Evolutionary conservation across 768 basidiomycete species (phyloP).

Genomic region (Lactifluus subvellereus): DNA sequence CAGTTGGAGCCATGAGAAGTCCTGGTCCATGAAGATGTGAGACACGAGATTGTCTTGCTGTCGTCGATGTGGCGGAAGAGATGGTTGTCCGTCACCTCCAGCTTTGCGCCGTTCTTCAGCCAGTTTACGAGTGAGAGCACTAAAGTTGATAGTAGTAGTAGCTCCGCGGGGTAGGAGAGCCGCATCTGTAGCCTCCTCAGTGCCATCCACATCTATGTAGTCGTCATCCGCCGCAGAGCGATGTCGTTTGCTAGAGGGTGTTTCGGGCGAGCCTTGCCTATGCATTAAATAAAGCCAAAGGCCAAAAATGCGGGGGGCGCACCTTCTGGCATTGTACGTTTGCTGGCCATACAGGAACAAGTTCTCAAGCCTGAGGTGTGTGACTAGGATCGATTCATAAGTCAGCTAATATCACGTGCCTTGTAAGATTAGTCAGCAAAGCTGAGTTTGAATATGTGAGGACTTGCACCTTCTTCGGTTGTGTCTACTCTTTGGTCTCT

Average conservation of each 20-base stretch:
- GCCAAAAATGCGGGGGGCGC: not conserved
- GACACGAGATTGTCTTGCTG: conserved; percentile 75
- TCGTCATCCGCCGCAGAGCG: conserved; percentile 50
- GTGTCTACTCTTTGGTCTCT: conserved; percentile 22
- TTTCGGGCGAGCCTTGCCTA: conserved; percentile 25
- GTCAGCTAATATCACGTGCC: not conserved
- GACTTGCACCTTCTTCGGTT: conserved; percentile 1
- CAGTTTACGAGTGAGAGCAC: conserved; percentile 73
- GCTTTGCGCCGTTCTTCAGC: conserved; percentile 50
- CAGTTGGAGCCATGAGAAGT: conserved; percentile 81
- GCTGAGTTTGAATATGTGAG: conserved; percentile 22
- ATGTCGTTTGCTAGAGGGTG: conserved; percentile 35
- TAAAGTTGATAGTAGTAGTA: conserved; percentile 90
- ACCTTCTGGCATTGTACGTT: conserved; percentile 29
- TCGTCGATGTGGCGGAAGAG: conserved; percentile 58
- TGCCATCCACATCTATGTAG: conserved; percentile 49
- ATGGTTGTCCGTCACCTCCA: conserved; percentile 41
- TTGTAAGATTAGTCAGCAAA: conserved; percentile 6
- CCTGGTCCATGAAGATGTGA: conserved; percentile 77
- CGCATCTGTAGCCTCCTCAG: conserved; percentile 42
- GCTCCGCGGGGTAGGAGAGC: conserved; percentile 59
- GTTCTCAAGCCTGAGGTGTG: too few species aligned
- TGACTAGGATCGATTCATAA: too few species aligned
- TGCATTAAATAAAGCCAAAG: not conserved
- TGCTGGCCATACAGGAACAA: conserved; percentile 18